These are phyloP conservation scores for Fusarium subtropicale DNA, from an alignment of 2,329 filamentous ascomycete species.

Conservation along the genomic window DNA sequence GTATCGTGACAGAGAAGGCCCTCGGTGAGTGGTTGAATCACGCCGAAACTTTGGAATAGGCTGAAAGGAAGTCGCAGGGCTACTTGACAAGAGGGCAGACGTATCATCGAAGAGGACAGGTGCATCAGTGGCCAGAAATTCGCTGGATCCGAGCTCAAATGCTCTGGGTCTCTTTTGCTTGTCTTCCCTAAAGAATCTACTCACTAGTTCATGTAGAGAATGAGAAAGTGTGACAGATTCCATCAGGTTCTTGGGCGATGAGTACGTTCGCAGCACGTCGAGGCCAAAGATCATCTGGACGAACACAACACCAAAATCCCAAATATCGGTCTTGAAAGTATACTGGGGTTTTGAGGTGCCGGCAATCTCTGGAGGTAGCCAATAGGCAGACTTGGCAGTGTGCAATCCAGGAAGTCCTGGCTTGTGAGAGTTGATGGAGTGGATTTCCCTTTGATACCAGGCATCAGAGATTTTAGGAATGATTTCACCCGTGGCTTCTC, in stretches of 20 bases:
- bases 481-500: constrained; percentile 74
- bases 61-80: constrained; percentile 58
- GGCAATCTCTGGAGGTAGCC: constrained; percentile 83
- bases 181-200: constrained; percentile 86
- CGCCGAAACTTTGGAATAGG: constrained; percentile 64
- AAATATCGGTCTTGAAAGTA: constrained; percentile 87
- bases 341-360: constrained; percentile 70
- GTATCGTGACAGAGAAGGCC: constrained; percentile 76
- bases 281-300: constrained; percentile 94
- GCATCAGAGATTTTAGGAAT: constrained; percentile 80
- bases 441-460: constrained; percentile 75
- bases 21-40: constrained; percentile 68
- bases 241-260: constrained; percentile 80
- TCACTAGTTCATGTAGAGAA: constrained; percentile 81
- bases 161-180: constrained; percentile 86
- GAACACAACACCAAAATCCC: constrained; percentile 93
- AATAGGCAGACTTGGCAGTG: constrained; percentile 80
- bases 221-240: constrained; percentile 78
- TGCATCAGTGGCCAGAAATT: constrained; percentile 74
- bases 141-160: constrained; percentile 75
- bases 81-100: constrained; percentile 54
- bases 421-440: constrained; percentile 68
- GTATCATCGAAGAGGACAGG: constrained; percentile 65
- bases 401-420: constrained; percentile 64
- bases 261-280: constrained; percentile 79